Conservation (phyloP, 1,284 basidiomycete genomes). For the Marasmius fiardii region DNA sequence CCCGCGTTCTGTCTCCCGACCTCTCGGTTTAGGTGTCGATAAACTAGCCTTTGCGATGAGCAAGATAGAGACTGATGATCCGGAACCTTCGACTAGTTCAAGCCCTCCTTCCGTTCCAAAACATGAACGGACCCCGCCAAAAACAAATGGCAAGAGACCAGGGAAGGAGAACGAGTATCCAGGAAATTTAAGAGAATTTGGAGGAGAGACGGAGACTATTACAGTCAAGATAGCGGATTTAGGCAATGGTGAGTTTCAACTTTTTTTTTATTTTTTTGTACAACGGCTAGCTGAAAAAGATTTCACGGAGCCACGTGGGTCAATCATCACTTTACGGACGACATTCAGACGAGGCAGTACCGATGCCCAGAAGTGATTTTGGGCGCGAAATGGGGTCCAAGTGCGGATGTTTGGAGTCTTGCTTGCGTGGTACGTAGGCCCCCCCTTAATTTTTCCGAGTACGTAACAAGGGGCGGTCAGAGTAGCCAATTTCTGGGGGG, state of each 20-base stretch:
- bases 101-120: background rate
- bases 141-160: no score
- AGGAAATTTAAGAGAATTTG: conserved; percentile 1
- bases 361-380: conserved; percentile 97
- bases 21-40: conserved; percentile 71
- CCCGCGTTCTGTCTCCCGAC: conserved; percentile 74
- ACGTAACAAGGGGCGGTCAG: no score
- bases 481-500: no score
- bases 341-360: conserved; percentile 97
- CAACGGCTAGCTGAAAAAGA: background rate
- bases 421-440: conserved; percentile 77
- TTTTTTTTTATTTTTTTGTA: conserved; percentile 11
- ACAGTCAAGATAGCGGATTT: conserved; percentile 99
- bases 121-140: conserved; percentile 47
- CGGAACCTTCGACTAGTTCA: background rate
- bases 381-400: conserved; percentile 91
- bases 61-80: conserved; percentile 45
- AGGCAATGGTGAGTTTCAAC: conserved; percentile 74
- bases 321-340: conserved; percentile 93
- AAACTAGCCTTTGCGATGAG: conserved; percentile 93
- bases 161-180: background rate
- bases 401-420: conserved; percentile 95
- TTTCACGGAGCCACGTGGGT: conserved; percentile 71
- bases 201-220: conserved; percentile 59
- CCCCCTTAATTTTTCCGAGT: conserved; percentile 2